Evolutionary conservation across 805 yeast genomes (phyloP).

Genomic region (Cyberlindnera meyerae): DNA sequence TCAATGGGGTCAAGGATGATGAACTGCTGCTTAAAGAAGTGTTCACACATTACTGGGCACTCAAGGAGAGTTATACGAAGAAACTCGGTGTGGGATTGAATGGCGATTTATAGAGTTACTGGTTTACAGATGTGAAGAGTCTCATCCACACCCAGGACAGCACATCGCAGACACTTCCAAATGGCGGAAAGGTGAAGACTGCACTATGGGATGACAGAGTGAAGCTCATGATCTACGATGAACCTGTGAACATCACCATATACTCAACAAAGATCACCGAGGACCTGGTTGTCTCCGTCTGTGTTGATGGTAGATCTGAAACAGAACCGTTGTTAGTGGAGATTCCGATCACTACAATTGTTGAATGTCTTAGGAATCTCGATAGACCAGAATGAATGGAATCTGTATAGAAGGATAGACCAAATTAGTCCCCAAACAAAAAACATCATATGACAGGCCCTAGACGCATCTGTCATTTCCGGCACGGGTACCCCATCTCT

Average conservation of each 20-base stretch:
- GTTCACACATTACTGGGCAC: conserved; percentile 67
- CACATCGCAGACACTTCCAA: no score
- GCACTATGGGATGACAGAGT: conserved; percentile 6
- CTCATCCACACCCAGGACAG: no score
- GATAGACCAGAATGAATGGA: no score
- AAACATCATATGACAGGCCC: no score
- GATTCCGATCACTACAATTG: conserved; percentile 6
- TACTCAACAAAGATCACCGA: conserved; percentile 23
- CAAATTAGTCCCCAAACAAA: no score
- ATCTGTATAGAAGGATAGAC: no score
- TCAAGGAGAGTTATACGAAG: conserved; percentile 74
- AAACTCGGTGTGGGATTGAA: conserved; percentile 57
- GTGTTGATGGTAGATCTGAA: conserved; percentile 3
- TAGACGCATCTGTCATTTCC: no score
- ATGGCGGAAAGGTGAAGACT: no score
- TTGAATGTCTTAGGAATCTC: not conserved
- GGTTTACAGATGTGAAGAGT: no score
- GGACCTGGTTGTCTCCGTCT: conserved; percentile 8
- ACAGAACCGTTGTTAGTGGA: conserved; percentile 2
- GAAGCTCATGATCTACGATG: conserved; percentile 6
- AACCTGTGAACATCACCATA: conserved; percentile 10
- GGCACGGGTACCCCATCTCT: no score
- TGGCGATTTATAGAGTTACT: conserved; percentile 27
- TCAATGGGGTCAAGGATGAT: conserved; percentile 21
- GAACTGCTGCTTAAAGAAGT: conserved; percentile 24